Evolutionary conservation across 164 flowering plant genomes (phyloP), one percentile per base, ranked within the genome.

Genomic region (Vitis riparia): DNA sequence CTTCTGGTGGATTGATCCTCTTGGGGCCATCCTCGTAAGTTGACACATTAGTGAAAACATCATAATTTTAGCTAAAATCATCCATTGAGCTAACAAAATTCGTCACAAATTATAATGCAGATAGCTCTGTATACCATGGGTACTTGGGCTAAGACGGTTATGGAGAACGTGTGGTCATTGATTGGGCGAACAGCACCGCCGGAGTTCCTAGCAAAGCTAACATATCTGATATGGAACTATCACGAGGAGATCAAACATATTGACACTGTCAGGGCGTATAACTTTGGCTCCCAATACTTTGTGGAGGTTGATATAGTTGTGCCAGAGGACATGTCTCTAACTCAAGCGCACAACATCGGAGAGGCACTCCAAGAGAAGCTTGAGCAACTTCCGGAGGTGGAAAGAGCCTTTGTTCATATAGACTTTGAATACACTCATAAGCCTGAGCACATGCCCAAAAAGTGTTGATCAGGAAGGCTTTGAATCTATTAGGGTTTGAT

Each of bases 1-100:
- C 80, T 76, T 65, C 72, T 92, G 97, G 97, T 89, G 95, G 95
- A 82, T 92, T 27, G 97, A 92, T 70, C 95, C 97, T 11, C 53
- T 77, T 16, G 97, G 97, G 0, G 97, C 95, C 58, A 90, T 92
- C 11, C 10, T 89, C 1, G 97, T 91, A 68, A 82, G 89, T 76
- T 3, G 2, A 8, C 8, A 8, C 8, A 13, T 3, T 13, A 5
- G 9, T 10, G 10, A 9, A 37, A 5, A 3, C 44, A 37, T 37
- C 44, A 37, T 37, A 37, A 37, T 37, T 37, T 5, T 37, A 2
- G 44, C 44, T 37, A 6, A 37, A 37, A 37, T 3, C 5, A 37
- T 6, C 7, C 44, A 37, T 37, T 6, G 5, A 5, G 6, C 44
- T 37, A 37, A 37, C 44, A 37, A 37, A 37, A 37, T 37, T 37